These are phyloP conservation scores for Gossypium mustelinum DNA, from an alignment of 345 rosid species.

Conservation along the genomic window DNA sequence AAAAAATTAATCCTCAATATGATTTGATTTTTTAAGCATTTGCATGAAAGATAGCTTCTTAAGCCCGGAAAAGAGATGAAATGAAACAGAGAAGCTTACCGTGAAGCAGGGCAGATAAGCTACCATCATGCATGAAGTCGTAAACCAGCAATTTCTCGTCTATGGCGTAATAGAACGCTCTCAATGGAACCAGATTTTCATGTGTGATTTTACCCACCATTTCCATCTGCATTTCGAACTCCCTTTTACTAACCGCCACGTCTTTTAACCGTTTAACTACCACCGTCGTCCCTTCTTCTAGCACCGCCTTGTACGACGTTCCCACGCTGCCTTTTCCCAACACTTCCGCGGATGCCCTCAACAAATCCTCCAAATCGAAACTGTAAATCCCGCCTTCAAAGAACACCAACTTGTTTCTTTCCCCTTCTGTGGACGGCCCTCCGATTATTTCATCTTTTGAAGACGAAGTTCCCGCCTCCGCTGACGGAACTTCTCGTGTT, in stretches of 20 bases:
- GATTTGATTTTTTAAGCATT: background rate
- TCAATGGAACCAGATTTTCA: conserved; percentile 71
- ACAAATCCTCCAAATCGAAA: conserved; percentile 86
- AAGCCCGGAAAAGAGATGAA: background rate
- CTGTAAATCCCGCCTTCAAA: conserved; percentile 80
- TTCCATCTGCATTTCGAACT: conserved; percentile 87
- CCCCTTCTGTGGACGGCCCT: conserved; percentile 51
- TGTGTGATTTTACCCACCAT: conserved; percentile 62
- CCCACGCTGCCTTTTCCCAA: conserved; percentile 94
- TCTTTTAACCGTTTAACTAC: conserved; percentile 91
- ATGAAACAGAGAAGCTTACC: conserved; percentile 36
- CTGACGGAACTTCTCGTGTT: conserved; percentile 22
- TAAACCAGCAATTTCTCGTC: conserved; percentile 91
- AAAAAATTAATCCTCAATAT: background rate
- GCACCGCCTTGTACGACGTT: conserved; percentile 93
- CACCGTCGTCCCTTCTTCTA: conserved; percentile 92
- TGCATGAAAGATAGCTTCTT: background rate
- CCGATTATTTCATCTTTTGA: conserved; percentile 83
- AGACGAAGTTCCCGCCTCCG: conserved; percentile 66
- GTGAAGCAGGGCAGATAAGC: conserved; percentile 90
- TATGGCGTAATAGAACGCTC: conserved; percentile 86
- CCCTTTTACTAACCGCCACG: conserved; percentile 65
- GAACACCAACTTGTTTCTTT: conserved; percentile 85
- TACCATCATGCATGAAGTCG: conserved; percentile 82
- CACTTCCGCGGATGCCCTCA: conserved; percentile 95